Conservation (phyloP, 768 basidiomycete species). For the Naganishia friedmannii region DNA sequence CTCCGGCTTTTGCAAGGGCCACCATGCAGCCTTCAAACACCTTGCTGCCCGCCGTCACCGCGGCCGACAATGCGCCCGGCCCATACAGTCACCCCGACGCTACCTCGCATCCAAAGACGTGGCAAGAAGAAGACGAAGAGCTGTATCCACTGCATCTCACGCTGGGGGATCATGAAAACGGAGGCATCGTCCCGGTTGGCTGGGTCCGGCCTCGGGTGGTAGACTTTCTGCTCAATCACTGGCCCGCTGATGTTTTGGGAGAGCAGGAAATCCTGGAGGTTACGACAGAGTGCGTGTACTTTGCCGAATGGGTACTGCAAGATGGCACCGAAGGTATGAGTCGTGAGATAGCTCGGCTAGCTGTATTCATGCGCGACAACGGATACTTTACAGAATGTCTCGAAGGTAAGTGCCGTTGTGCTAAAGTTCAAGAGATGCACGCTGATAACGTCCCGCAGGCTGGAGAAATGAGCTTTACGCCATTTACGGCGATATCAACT, state of each 20-base stretch:
- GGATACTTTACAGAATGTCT: conserved; percentile 50
- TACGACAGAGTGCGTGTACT: conserved; percentile 39
- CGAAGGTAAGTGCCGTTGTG: conserved; percentile 45
- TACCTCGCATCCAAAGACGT: conserved; percentile 30
- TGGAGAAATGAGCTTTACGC: conserved; percentile 82
- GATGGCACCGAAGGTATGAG: conserved; percentile 50
- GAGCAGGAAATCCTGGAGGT: conserved; percentile 33
- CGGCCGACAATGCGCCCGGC: conserved; percentile 42
- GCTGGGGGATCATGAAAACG: conserved; percentile 34
- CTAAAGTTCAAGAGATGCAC: conserved; percentile 54
- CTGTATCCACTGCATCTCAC: conserved; percentile 46
- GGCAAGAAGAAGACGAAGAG: conserved; percentile 26
- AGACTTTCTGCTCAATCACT: conserved; percentile 45
- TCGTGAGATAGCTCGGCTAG: conserved; percentile 41
- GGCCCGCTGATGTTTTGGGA: conserved; percentile 30
- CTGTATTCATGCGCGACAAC: conserved; percentile 46
- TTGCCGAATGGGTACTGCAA: conserved; percentile 56
- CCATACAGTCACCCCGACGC: conserved; percentile 31
- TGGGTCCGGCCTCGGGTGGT: conserved; percentile 52
- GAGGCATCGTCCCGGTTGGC: conserved; percentile 52
- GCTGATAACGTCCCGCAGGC: conserved; percentile 61
- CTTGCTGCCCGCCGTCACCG: conserved; percentile 38
- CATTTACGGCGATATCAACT: conserved; percentile 52
- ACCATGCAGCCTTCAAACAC: neutral
- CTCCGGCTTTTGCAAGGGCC: too few species aligned